phyloP scores from a whole-genome alignment of 352 stramenopile species.

The Phytophthora boehmeriae region DNA sequence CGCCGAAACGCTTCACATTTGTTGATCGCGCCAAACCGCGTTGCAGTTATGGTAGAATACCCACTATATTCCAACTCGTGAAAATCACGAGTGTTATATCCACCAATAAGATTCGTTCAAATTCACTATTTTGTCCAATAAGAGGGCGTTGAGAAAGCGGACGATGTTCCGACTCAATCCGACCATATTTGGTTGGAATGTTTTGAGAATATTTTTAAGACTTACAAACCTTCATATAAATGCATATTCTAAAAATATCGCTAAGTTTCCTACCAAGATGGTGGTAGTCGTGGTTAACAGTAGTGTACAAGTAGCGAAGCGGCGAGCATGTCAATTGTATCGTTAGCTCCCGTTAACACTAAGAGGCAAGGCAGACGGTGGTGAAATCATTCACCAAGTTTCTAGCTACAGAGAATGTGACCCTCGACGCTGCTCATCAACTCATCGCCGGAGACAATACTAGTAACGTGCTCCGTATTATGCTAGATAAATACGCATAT shows the following conservation, averaged over 20 bases:
- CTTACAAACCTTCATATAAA: conserved; percentile 4
- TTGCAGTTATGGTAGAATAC: conserved; percentile 8
- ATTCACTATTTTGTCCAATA: background rate
- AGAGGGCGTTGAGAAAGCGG: background rate
- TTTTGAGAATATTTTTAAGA: conserved; percentile 4
- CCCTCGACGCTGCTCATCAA: background rate
- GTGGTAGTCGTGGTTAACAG: background rate
- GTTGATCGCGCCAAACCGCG: no score
- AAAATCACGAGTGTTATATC: background rate
- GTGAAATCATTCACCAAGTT: background rate
- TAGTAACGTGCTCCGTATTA: background rate
- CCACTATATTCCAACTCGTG: background rate
- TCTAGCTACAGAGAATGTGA: background rate
- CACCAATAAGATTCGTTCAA: no score
- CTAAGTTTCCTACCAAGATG: conserved; percentile 7
- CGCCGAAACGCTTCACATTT: no score
- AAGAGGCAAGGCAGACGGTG: no score
- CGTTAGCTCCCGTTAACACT: no score
- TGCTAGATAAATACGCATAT: no score
- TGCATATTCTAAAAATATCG: conserved; percentile 16
- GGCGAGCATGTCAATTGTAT: conserved; percentile 3
- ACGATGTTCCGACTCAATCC: conserved; percentile 1
- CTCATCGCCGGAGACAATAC: background rate
- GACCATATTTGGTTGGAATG: conserved; percentile 6
- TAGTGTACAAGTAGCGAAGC: background rate